Percentiles rank a stretch among this genome's conserved stretches.
Evolutionary conservation across 2,329 filamentous ascomycete genomes (phyloP).

Genomic region (Dactylellina haptotyla): DNA sequence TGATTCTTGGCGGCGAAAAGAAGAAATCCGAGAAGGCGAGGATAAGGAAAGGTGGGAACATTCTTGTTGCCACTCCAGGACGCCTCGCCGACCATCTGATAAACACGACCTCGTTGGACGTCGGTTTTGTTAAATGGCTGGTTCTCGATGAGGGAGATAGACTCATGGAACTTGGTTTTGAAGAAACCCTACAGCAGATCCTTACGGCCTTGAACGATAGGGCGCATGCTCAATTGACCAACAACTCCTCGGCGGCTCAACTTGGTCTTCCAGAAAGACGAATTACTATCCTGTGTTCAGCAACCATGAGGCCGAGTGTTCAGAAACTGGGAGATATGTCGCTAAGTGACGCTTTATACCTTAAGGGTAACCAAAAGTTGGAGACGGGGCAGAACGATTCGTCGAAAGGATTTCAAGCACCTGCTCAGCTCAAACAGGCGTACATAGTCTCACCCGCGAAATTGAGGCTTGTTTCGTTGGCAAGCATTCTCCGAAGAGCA

Average conservation of each 20-base stretch:
- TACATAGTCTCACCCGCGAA: slow-evolving; percentile 90
- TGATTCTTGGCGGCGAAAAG: slow-evolving; percentile 77
- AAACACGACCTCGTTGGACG: slow-evolving; percentile 87
- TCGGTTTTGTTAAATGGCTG: slow-evolving; percentile 90
- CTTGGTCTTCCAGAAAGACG: slow-evolving; percentile 70
- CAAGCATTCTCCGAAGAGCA: slow-evolving; percentile 82
- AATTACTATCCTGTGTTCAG: slow-evolving; percentile 90
- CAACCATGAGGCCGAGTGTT: slow-evolving; percentile 97
- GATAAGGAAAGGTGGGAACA: slow-evolving; percentile 91
- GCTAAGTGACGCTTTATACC: slow-evolving; percentile 88
- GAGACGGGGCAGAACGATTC: slow-evolving; percentile 63
- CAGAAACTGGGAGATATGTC: slow-evolving; percentile 94
- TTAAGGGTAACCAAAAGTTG: slow-evolving; percentile 66
- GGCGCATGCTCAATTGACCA: slow-evolving; percentile 3
- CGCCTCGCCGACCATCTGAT: slow-evolving; percentile 90
- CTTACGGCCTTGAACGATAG: slow-evolving; percentile 71
- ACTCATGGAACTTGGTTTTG: slow-evolving; percentile 98
- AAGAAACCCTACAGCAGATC: slow-evolving; percentile 89
- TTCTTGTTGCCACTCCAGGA: slow-evolving; percentile 92
- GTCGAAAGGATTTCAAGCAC: slow-evolving; percentile 76
- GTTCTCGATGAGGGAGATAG: slow-evolving; percentile 95
- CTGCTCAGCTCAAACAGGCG: slow-evolving; percentile 91
- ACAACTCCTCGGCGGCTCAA: background rate
- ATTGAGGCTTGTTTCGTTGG: slow-evolving; percentile 85
- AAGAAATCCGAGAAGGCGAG: slow-evolving; percentile 71